Base-by-base conservation (phyloP, 2,329 filamentous ascomycete species). In the Cladosporium oxysporum region DNA sequence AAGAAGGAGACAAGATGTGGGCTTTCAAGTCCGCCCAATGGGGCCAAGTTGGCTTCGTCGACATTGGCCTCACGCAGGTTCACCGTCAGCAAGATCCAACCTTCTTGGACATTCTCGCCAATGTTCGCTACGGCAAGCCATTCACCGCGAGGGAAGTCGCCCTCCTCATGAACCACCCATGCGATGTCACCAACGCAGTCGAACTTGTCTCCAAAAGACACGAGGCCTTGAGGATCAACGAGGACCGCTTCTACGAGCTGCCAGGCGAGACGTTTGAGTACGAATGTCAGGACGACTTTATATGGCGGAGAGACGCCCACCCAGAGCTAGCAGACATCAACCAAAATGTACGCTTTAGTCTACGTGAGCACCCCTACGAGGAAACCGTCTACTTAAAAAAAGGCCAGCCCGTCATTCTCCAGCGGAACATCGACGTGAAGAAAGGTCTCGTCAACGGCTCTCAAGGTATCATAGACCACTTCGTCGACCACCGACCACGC, bases 11-110 rank as follows among this genome's bases (percentile, higher is more conserved):
- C 16, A 82, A 89, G 11, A 87, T 86, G 69, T 90, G 86, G 84
- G 87, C 87, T 0, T 90, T 90, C 69, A 77, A 79, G 21, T 87
- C 84, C 68, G 65, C 74, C 1, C 82, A 82, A 0, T 90, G 87
- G 88, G 66, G 76, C 14, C 76, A 83, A 53, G 85, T 35, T 11
- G 33, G 33, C 11, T 35, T 90, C 70, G 73, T 72, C 1, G 79
- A 85, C 65, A 76, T 88, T 1, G 79, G 86, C 10, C 78, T 90
- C 0, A 82, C 76, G 1, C 77, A 82, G 5, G 85, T 89, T 8
- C 57, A 65, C 21, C 63, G 63, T 6, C 63, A 65, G 11, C 21
- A 37, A 8, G 63, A 65, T 11, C 21, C 37, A 5, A 23, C n/a
- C 0, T 60, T 65, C 31, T 14, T 65, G 8, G n/a, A 31, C 2